Evolutionary conservation across 345 rosid species (phyloP).

Genomic region (Populus simonii): DNA sequence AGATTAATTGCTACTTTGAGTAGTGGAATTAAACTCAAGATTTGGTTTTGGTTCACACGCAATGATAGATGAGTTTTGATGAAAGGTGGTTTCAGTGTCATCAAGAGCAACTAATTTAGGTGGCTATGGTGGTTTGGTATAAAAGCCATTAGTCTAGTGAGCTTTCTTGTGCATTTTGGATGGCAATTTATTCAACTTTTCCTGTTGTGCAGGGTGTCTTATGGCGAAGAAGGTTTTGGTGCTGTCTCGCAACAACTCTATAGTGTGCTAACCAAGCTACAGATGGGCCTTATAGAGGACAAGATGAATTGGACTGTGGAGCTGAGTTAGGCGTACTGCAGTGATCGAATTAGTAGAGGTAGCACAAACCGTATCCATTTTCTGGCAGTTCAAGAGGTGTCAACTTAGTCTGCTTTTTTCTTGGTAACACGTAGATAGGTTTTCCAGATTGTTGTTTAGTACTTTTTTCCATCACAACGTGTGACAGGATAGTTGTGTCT

Average conservation of each 20-base stretch:
- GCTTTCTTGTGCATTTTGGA: neutral
- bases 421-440: constrained; percentile 3
- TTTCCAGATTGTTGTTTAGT: neutral
- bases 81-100: neutral
- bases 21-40: too few species aligned
- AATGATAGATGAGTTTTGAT: too few species aligned
- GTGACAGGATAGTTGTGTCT: too few species aligned
- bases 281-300: constrained; percentile 87
- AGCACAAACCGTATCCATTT: neutral
- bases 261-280: constrained; percentile 68
- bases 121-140: neutral
- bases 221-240: constrained; percentile 68
- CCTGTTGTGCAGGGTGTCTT: constrained; percentile 52
- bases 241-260: constrained; percentile 57
- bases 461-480: neutral
- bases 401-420: neutral
- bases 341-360: neutral
- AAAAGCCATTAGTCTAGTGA: neutral
- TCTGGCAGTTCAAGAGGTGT: neutral
- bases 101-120: too few species aligned
- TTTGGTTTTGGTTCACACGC: too few species aligned
- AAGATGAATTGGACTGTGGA: constrained; percentile 81
- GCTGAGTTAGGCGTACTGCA: constrained; percentile 32
- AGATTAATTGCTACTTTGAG: too few species aligned
- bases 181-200: neutral